Evolutionary conservation across 495 filamentous ascomycete genomes (phyloP), one percentile per base, ranked within the genome.

Genomic region (Cercophora scortea): DNA sequence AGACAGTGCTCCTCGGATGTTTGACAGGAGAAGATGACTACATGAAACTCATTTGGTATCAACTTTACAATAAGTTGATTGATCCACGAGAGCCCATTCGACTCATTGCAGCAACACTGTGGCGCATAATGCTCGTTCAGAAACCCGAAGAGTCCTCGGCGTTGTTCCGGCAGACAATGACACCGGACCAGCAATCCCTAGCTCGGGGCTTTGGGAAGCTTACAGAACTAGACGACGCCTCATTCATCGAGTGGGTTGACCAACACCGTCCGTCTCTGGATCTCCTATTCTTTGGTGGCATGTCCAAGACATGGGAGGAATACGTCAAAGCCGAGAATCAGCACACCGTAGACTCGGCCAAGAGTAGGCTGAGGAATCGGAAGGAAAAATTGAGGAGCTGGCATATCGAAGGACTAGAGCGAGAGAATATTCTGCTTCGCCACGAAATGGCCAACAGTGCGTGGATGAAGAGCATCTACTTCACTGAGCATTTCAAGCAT

Each of bases 391-490:
- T 98, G 11, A 87, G 79, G 61, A 76, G 84, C 46, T 95, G 90
- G 90, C 79, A 83, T 41, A 65, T 71, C 4, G 81, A 90, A 46
- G 82, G 84, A 53, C 66, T 80, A 32, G 75, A 78, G 44, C 74
- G 75, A 17, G 88, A 95, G 43, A 85, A 87, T 52, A 72, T 85
- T 39, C 77, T 86, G 45, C 79, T 84, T 48, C 83, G 83, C 12
- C 90, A 96, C 61, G 88, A 95, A 57, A 84, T 84, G 54, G 84
- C 88, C 1, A 87, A 90, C 50, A 84, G 82, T 46, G 84, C 90
- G 50, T 97, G 92, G 94, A 85, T 89, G 70, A 87, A 89, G 50
- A 96, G 95, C 56, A 94, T 97, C 40, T 91, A 90, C 64, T 81
- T 86, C 52, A 88, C 91, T 0, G 93, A 98, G 66, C 86, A 92